These are phyloP conservation scores for Oenanthe sinensis DNA, from an alignment of 129 eudicot genomes.

Conservation along the genomic window DNA sequence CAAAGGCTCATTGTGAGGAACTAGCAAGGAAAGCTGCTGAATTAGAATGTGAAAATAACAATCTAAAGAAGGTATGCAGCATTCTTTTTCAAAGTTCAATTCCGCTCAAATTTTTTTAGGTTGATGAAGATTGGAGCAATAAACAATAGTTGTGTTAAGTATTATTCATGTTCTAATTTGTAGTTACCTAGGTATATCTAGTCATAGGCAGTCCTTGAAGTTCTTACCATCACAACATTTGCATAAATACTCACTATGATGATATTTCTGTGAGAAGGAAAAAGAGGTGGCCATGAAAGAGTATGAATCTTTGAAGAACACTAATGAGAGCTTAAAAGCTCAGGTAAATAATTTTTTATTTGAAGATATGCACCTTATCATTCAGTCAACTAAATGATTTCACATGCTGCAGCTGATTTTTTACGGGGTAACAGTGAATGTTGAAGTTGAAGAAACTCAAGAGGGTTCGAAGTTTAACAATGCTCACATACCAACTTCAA, in stretches of 20 bases:
- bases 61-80: conserved; percentile 45
- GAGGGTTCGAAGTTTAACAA: conserved; percentile 13
- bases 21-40: conserved; percentile 63
- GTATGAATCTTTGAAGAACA: conserved; percentile 33
- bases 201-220: no score
- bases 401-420: conserved; percentile 41
- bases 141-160: no score
- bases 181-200: no score
- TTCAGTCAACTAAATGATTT: background rate
- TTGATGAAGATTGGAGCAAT: background rate
- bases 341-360: conserved; percentile 23
- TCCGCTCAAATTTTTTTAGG: background rate
- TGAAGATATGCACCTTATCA: background rate
- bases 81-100: background rate
- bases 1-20: conserved; percentile 64
- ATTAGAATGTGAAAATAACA: conserved; percentile 59
- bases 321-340: conserved; percentile 52
- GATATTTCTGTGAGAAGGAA: conserved; percentile 22
- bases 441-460: conserved; percentile 22
- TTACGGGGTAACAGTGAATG: conserved; percentile 9
- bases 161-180: no score
- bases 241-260: background rate
- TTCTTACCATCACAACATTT: background rate
- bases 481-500: conserved; percentile 23
- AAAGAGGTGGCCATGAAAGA: conserved; percentile 44